These are phyloP conservation scores for Puccinia sorghi DNA, from an alignment of 1,284 basidiomycete genomes.

Conservation along the genomic window DNA sequence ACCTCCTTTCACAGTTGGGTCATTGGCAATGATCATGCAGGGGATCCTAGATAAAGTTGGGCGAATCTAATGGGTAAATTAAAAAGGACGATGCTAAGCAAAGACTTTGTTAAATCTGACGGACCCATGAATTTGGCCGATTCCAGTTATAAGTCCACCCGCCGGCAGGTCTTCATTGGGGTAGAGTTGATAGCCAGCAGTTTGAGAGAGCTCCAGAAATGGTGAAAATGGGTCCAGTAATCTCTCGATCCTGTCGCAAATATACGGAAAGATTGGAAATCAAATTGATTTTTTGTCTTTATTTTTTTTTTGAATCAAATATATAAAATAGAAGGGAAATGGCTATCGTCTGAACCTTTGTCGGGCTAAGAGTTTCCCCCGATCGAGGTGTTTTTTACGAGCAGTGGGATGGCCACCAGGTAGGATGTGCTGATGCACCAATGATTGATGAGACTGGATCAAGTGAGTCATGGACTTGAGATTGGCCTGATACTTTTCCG, in stretches of 20 bases:
- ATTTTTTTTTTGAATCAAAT: neutral
- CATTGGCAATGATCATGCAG: slow-evolving; percentile 87
- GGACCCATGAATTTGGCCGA: slow-evolving; percentile 72
- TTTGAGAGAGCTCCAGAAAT: slow-evolving; percentile 80
- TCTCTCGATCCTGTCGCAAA: slow-evolving; percentile 63
- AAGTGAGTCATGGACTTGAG: neutral
- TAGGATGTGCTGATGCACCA: slow-evolving; percentile 53
- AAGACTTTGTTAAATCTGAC: neutral
- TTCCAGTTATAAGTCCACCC: slow-evolving; percentile 87
- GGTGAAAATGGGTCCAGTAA: slow-evolving; percentile 83
- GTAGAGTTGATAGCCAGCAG: slow-evolving; percentile 87
- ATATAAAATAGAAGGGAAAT: neutral
- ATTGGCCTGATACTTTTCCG: slow-evolving; percentile 20
- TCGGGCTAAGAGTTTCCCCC: slow-evolving; percentile 80
- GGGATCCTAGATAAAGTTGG: slow-evolving; percentile 64
- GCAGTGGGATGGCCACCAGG: slow-evolving; percentile 66
- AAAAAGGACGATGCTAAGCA: slow-evolving; percentile 4
- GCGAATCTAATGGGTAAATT: too few relatives aligned
- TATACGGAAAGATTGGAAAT: neutral
- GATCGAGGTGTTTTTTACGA: slow-evolving; percentile 72
- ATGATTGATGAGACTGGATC: slow-evolving; percentile 8
- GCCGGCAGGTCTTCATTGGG: slow-evolving; percentile 74
- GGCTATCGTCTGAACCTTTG: slow-evolving; percentile 65
- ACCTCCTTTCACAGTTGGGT: slow-evolving; percentile 89
- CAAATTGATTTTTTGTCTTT: neutral